Evolutionary conservation across 2,329 filamentous ascomycete species (phyloP), one percentile per base, ranked within the genome.

Genomic region (Exophiala dermatitidis): DNA sequence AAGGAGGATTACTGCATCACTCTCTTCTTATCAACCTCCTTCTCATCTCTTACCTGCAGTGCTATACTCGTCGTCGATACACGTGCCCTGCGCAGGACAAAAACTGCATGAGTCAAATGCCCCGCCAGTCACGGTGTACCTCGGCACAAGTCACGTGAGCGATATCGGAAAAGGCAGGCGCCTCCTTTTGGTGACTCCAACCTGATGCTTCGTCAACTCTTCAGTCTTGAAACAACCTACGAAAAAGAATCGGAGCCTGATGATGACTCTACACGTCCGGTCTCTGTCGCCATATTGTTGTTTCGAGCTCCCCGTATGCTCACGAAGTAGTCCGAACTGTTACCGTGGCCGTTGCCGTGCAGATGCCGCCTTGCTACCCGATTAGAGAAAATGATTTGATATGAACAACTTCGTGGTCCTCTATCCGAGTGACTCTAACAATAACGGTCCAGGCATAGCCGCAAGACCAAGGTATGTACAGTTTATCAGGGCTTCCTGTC

Each of bases 171-270:
- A 1, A 4, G 26, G 9, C 28, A 30, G 28, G 42, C 31, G 31
- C 9, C 8, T 7, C 29, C 43, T 46, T 26, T 28, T 9, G 12
- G 12, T 5, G 19, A 8, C 26, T 10, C 19, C 19, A 19, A 19
- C 19, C 19, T 19, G 19, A 19, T 19, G 19, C 19, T 19, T 19
- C 19, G 19, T 19, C 19, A 19, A 19, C 19, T 19, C 19, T 19
- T 19, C 19, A 19, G 19, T 19, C 19, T 19, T 19, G 19, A 19
- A 19, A 19, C 19, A 19, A 19, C 32, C 1, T 9, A 36, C 46
- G 46, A 48, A 48, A 48, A 48, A 40, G 46, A 48, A 41, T 29
- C 46, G 46, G 46, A 41, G 34, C 46, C 5, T 8, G 19, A 19
- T 41, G 12, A 28, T 41, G 12, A 41, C n/a, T 47, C 4, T 28